Percentiles rank a stretch among this genome's conserved stretches.
These are phyloP conservation scores for Myxozyma lipomycoides DNA, from an alignment of 805 yeast species.

Conservation along the genomic window DNA sequence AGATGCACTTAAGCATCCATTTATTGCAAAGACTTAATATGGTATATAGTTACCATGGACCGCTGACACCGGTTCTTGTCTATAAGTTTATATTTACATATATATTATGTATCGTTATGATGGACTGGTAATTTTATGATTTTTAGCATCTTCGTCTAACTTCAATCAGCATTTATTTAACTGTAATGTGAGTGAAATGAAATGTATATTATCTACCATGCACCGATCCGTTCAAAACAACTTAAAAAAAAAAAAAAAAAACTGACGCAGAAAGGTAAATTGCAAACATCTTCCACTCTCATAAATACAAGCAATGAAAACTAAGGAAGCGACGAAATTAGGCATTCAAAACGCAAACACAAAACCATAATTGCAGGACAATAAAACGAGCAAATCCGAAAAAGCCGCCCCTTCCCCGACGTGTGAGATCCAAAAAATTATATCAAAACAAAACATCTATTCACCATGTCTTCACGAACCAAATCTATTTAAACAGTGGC, in stretches of 20 bases:
- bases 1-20: constrained; percentile 47
- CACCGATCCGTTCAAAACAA: neutral
- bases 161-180: too few species aligned
- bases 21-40: constrained; percentile 6
- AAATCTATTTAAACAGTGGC: neutral
- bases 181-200: neutral
- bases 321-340: neutral
- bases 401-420: too few species aligned
- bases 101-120: too few species aligned
- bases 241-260: neutral
- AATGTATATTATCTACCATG: neutral
- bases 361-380: neutral
- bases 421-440: neutral
- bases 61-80: neutral
- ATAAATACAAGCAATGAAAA: neutral
- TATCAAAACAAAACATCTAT: neutral
- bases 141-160: too few species aligned
- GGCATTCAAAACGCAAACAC: neutral
- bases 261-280: neutral
- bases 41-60: neutral
- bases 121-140: too few species aligned
- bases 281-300: neutral
- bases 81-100: too few species aligned
- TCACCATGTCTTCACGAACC: neutral
- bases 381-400: neutral